Evolutionary conservation across 139 green algal genomes (phyloP), one percentile per base, ranked within the genome.

Genomic region (Volvox africanus): DNA sequence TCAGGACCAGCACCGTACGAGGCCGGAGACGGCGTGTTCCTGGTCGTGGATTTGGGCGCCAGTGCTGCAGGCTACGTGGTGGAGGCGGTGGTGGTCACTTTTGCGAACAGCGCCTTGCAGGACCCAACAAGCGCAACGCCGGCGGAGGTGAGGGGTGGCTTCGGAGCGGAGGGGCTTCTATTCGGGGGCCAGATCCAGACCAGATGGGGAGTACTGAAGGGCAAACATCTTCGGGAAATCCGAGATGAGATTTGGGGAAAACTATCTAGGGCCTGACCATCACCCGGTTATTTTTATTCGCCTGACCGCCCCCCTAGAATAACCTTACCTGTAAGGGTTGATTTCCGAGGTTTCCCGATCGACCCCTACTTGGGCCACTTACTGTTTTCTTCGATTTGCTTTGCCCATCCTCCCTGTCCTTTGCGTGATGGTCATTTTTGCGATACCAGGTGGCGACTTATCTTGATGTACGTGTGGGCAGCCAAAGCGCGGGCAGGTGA

Each of bases 31-130:
- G 83, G 83, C 35, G 35, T 68, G 9, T 88, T 81, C 67, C 17
- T 80, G 67, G 67, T 68, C 3, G 12, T 88, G 21, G 83, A 88
- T 35, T 65, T 88, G 67, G 83, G 83, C 22, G 1, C 0, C 20
- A n/a, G 61, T 3, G 9, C 68, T 36, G 35, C 9, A 32, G 82
- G 82, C 0, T 76, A 67, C 3, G 17, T 44, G 33, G 83, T 88
- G 83, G 83, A 88, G 67, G 36, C 67, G 24, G 83, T 88, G 62
- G 83, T 88, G 67, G 36, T 88, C 2, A 37, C 71, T 9, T 79
- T 79, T 2, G 71, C 71, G 18, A n/a, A 18, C 32, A 79, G 21
- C 21, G 71, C 71, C 21, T 30, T 79, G 20, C 14, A 33, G 21
- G 21, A 79, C n/a, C 44, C 5, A 9, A 55, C 44, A 55, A 44